Base-by-base conservation (phyloP, 805 yeast species). In the Yarrowia alimentaria region DNA sequence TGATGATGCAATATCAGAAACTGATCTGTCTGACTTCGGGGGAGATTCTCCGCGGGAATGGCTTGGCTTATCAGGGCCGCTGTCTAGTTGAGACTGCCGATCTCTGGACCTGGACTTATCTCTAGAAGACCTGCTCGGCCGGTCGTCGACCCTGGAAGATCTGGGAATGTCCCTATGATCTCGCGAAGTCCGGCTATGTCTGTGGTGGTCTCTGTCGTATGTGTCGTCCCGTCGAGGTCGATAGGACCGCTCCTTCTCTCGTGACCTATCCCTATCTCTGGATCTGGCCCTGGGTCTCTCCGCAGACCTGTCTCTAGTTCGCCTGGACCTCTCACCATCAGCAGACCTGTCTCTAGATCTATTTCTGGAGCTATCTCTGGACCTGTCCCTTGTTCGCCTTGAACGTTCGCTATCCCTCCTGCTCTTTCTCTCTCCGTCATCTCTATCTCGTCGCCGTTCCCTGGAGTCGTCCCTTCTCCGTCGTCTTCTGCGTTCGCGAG, bases 391-490 rank as follows among this genome's bases (percentile, higher is more conserved):
- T 9, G n/a, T n/a, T 7, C n/a, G n/a, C n/a, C n/a, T n/a, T n/a
- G n/a, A n/a, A n/a, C n/a, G n/a, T n/a, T n/a, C n/a, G n/a, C 11
- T 19, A 18, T 26, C 32, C 28, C 52, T 21, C 14, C 38, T 19
- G 33, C 22, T n/a, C 18, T 30, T 10, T 12, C 40, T 26, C 31
- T 26, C 11, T n/a, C 52, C 35, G 20, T 42, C 54, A 11, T 48
- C 54, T 21, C 53, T 17, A 19, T 21, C 24, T 9, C 24, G 24
- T 9, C 9, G 8, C 24, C 24, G 24, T 21, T 9, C 9, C 24
- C 9, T 21, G 24, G 24, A 21, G 24, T 21, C n/a, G n/a, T n/a
- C n/a, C n/a, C n/a, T n/a, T n/a, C n/a, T n/a, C n/a, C n/a, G n/a
- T n/a, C n/a, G n/a, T n/a, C n/a, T n/a, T n/a, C n/a, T n/a, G n/a